Conservation (phyloP, 805 yeast species). For the Candida easanensis region DNA sequence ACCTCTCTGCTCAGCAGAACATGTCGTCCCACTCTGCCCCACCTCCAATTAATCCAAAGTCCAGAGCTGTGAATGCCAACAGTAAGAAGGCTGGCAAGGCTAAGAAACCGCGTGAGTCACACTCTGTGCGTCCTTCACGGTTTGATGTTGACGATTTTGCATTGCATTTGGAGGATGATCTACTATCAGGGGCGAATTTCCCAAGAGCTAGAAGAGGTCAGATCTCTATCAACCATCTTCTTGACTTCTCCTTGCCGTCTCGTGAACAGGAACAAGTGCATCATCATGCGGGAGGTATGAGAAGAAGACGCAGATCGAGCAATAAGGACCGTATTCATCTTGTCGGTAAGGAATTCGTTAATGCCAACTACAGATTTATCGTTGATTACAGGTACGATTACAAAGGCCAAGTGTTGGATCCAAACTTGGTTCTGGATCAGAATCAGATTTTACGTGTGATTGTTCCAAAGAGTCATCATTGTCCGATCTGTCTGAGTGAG, state of each 20-base stretch:
- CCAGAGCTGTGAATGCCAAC: slow-evolving; percentile 1
- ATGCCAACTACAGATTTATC: slow-evolving; percentile 80
- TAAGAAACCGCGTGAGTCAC: slow-evolving; percentile 4
- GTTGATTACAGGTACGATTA: slow-evolving; percentile 64
- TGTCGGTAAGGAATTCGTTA: slow-evolving; percentile 67
- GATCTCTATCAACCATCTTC: slow-evolving; percentile 59
- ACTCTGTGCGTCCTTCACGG: background rate
- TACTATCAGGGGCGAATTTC: slow-evolving; percentile 30
- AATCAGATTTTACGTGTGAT: slow-evolving; percentile 65
- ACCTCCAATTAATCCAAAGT: slow-evolving; percentile 13
- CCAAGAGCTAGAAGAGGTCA: slow-evolving; percentile 40
- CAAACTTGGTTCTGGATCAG: slow-evolving; percentile 68
- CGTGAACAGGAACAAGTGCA: slow-evolving; percentile 22
- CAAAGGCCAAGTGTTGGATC: slow-evolving; percentile 60
- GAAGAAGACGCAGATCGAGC: slow-evolving; percentile 28
- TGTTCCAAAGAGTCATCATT: slow-evolving; percentile 71
- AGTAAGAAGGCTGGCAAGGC: background rate
- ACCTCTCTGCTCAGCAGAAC: slow-evolving; percentile 3
- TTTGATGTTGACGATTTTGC: slow-evolving; percentile 23
- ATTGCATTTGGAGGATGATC: slow-evolving; percentile 34
- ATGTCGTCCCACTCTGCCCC: slow-evolving; percentile 23
- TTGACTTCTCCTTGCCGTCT: slow-evolving; percentile 54
- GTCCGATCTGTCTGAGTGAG: slow-evolving; percentile 90
- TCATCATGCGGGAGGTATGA: slow-evolving; percentile 5
- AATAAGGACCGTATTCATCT: slow-evolving; percentile 41